phyloP scores from a whole-genome alignment of 225 moss, liverwort and hornwort genomes.

The Thuidium tamariscinum region DNA sequence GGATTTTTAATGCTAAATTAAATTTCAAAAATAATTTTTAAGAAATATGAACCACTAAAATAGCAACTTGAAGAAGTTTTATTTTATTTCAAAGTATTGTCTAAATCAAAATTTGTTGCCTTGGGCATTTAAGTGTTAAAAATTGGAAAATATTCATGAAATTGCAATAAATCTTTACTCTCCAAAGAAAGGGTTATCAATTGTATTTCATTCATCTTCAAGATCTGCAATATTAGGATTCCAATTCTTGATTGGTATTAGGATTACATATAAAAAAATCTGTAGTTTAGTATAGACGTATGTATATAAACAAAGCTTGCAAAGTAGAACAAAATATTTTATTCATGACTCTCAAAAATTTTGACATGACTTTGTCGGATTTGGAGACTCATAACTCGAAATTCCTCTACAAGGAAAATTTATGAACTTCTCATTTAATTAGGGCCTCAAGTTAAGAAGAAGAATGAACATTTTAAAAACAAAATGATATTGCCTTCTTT shows the following conservation, averaged over 20 bases:
- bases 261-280: background rate
- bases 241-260: background rate
- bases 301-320: background rate
- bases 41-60: no score
- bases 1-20: no score
- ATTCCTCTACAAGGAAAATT: background rate
- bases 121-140: fast-evolving
- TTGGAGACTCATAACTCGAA: background rate
- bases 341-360: fast-evolving
- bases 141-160: background rate
- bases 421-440: background rate
- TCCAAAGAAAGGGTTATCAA: background rate
- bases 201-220: background rate
- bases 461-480: background rate
- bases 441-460: background rate
- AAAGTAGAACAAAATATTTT: background rate
- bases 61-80: no score
- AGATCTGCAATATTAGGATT: fast-evolving
- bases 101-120: no score
- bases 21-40: no score
- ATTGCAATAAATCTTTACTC: fast-evolving
- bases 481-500: background rate
- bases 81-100: no score
- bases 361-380: background rate
- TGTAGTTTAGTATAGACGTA: fast-evolving